A percentile compares a stretch with the other conserved stretches of the same genome.
Conservation (phyloP, 2,329 filamentous ascomycete species). For the Tolypocladium cylindrosporum region DNA sequence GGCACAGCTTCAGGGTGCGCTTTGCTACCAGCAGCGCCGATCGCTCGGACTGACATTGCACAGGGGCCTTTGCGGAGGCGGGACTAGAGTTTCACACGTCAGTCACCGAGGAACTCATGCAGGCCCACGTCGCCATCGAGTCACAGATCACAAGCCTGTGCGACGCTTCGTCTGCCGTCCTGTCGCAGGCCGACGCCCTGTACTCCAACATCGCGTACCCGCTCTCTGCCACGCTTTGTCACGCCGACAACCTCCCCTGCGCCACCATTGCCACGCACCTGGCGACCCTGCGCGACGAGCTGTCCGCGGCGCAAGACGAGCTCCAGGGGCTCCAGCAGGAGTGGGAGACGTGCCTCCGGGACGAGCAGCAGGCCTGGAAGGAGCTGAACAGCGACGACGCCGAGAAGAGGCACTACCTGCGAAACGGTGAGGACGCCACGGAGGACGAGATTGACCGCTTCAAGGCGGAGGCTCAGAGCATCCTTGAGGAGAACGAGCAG, state of each 20-base stretch:
- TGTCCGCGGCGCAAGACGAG: constrained; percentile 13
- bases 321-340: constrained; percentile 11
- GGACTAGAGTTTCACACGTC: constrained; percentile 12
- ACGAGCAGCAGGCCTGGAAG: constrained; percentile 11
- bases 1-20: constrained; percentile 11
- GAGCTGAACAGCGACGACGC: constrained; percentile 3
- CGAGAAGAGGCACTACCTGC: background rate
- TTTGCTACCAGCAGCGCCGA: background rate
- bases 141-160: constrained; percentile 11
- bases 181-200: constrained; percentile 10
- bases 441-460: background rate
- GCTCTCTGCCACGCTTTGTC: constrained; percentile 20
- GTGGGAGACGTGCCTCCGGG: constrained; percentile 14
- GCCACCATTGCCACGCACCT: constrained; percentile 17
- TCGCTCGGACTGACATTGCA: background rate
- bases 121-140: constrained; percentile 12
- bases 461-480: background rate
- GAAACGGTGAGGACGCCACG: background rate
- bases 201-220: constrained; percentile 22
- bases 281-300: constrained; percentile 8
- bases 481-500: background rate
- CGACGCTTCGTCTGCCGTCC: constrained; percentile 5
- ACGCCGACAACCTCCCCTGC: constrained; percentile 10
- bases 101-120: constrained; percentile 9
- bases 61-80: constrained; percentile 14